Evolutionary conservation across 2,329 filamentous ascomycete genomes (phyloP), one percentile per base, ranked within the genome.

Genomic region (Stemphylium lycopersici): DNA sequence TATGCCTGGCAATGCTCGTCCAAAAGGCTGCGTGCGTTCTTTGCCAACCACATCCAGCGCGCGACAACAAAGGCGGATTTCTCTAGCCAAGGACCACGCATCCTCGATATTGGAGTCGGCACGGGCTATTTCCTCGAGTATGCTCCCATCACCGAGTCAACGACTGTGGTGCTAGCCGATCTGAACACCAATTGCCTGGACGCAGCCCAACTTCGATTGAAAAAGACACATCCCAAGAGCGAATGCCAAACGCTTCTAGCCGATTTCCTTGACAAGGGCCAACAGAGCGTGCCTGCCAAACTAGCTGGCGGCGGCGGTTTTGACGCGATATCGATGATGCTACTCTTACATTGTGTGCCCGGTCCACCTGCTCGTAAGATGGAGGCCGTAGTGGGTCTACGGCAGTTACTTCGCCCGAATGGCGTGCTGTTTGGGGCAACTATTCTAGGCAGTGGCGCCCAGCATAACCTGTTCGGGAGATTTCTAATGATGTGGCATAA

Each of bases 121-220:
- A 42, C 40, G n/a, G 40, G 40, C 22, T 42, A 42, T 24, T 42
- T 42, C 24, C 40, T 42, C 24, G 24, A 42, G 31, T 24, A 42
- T n/a, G 40, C 40, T 42, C 40, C 24, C 11, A 11, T 42, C 16
- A 20, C 40, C 26, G 40, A 20, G 22, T 20, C 22, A 42, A 29
- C 18, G 12, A 24, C 26, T 11, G 40, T 42, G 5, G 31, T 24
- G 8, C 16, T 42, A 13, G 40, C 31, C 13, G 40, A 42, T 24
- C 31, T 42, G 40, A 42, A 42, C 16, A n/a, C n/a, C 15, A 22
- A 31, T n/a, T 42, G 40, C n/a, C 16, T 42, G 22, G 8, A 42
- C 11, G 29, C 40, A 29, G 40, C 40, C 18, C 22, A 20, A 42
- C 5, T 24, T 29, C 40, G 40, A 8, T 20, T 42, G 3, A 26